These are phyloP conservation scores for Diaporthe citriasiana DNA, from an alignment of 2,329 filamentous ascomycete genomes.

Conservation along the genomic window DNA sequence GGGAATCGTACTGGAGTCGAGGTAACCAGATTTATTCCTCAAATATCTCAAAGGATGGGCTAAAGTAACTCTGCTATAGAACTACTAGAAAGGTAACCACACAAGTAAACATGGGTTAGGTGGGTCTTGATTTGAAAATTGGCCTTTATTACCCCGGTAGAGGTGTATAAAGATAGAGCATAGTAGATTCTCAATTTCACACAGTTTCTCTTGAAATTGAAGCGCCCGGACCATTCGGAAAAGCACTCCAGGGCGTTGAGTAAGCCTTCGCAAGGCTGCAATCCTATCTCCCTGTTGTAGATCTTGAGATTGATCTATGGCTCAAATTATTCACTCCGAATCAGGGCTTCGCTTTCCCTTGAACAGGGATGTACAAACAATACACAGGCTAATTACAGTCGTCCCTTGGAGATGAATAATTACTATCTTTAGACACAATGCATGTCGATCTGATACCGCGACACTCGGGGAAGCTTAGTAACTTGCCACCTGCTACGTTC, in stretches of 20 bases:
- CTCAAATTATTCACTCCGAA: not conserved
- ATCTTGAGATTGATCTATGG: not conserved
- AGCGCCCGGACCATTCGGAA: not conserved
- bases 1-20: too few relatives aligned
- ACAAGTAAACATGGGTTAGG: too few relatives aligned
- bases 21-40: too few relatives aligned
- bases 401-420: not conserved
- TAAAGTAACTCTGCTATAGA: too few relatives aligned
- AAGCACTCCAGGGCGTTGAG: not conserved
- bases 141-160: too few relatives aligned
- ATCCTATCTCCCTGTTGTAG: not conserved
- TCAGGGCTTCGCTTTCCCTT: too few relatives aligned
- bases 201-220: not conserved
- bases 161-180: too few relatives aligned
- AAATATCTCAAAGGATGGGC: too few relatives aligned
- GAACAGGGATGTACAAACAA: not conserved
- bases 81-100: too few relatives aligned
- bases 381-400: not conserved
- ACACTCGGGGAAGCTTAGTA: not conserved
- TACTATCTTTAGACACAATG: conserved; percentile 20
- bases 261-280: not conserved
- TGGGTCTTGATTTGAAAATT: too few relatives aligned
- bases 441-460: not conserved
- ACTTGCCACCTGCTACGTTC: not conserved
- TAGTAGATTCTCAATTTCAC: not conserved